These are phyloP conservation scores for Tephrocybe sp. DNA, from an alignment of 768 basidiomycete genomes.

Conservation along the genomic window DNA sequence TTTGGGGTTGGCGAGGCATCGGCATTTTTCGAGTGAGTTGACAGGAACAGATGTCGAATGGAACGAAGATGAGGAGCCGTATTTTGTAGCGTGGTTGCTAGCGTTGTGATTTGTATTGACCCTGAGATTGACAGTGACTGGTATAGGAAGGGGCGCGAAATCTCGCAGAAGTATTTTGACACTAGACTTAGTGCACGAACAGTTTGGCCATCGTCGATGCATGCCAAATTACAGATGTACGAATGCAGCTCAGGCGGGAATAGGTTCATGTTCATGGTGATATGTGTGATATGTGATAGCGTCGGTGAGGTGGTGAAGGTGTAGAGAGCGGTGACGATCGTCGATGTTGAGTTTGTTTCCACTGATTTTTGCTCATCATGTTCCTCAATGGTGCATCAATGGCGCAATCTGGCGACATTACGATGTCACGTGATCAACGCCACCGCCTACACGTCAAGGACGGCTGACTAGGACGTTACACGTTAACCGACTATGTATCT, in stretches of 20 bases:
- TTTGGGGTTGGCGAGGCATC: slow-evolving; percentile 7
- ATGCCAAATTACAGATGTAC: slow-evolving; percentile 43
- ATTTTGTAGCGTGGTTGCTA: slow-evolving; percentile 30
- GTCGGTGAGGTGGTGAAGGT: not conserved
- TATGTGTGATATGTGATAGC: too few species aligned
- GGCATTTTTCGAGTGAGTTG: slow-evolving; percentile 25
- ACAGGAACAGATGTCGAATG: slow-evolving; percentile 46
- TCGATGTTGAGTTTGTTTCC: not conserved
- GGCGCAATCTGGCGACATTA: slow-evolving; percentile 25
- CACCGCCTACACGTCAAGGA: not conserved
- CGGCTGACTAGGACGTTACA: too few species aligned
- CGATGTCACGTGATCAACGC: slow-evolving; percentile 12
- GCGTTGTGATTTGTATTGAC: slow-evolving; percentile 22
- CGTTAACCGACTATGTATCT: too few species aligned
- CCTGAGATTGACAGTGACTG: slow-evolving; percentile 37
- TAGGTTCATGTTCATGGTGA: slow-evolving; percentile 27
- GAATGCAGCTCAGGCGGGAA: slow-evolving; percentile 46
- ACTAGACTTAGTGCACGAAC: slow-evolving; percentile 37
- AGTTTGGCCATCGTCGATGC: slow-evolving; percentile 37
- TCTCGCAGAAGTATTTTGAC: slow-evolving; percentile 38
- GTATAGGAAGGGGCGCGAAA: slow-evolving; percentile 39
- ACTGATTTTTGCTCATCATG: slow-evolving; percentile 4
- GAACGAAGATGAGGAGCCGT: slow-evolving; percentile 36
- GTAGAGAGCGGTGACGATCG: not conserved
- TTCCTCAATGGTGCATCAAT: slow-evolving; percentile 20